Evolutionary conservation across 495 filamentous ascomycete genomes (phyloP), one percentile per base, ranked within the genome.

Genomic region (Trichocladium antarcticum): DNA sequence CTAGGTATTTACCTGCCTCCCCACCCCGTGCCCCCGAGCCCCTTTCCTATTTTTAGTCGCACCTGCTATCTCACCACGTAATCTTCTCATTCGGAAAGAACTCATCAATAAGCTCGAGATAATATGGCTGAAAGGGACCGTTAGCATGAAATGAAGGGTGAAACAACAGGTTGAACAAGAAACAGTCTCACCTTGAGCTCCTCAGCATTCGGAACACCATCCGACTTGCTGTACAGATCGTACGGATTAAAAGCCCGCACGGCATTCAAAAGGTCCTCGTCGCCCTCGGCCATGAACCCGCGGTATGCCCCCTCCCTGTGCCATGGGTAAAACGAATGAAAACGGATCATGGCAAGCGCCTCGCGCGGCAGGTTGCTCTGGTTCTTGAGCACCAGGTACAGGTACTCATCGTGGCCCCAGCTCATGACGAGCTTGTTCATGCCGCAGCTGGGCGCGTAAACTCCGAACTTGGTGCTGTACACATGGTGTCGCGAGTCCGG

Each of bases 371-470:
- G 66, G 8, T 73, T 82, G 3, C 76, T 81, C 70, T 92, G 86
- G 42, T 84, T 80, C 68, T 83, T 85, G 56, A 81, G 74, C 36
- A 95, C 79, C 54, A 87, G 81, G 66, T 92, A 93, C 36, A 95
- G 73, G 58, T 89, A 95, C 68, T 95, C 88, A 55, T 95, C 87
- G 56, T 95, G 88, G 21, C 88, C 87, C 87, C 87, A 93, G 45
- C 81, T 86, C 48, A 95, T 74, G 79, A 95, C 87, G 41, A 95
- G 69, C 52, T 85, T 86, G 54, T 88, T 83, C 11, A 93, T 65
- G 2, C 88, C 88, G 52, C 84, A 89, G 3, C 81, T 78, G 6
- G 79, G 75, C 1, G 68, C 68, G 63, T 95, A 95, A 51, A 95
- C 89, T 17, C 88, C 88, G 54, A 80, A 69, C 61, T 81, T 70